Percentiles rank a stretch among this genome's conserved stretches.
Conservation (phyloP, 805 yeast genomes). For the Teunomyces funiuensis region DNA sequence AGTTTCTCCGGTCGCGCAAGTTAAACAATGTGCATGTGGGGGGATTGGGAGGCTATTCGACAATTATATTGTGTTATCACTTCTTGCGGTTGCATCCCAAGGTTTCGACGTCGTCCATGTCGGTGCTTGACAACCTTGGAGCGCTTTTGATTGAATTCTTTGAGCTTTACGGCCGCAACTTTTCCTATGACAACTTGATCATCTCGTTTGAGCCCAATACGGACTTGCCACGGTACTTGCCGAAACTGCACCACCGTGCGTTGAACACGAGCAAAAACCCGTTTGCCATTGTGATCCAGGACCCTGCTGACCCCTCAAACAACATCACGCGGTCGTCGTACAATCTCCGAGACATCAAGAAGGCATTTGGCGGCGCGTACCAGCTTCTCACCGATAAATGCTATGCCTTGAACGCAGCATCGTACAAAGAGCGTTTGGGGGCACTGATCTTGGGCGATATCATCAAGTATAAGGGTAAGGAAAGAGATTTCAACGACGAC, state of each 20-base stretch:
- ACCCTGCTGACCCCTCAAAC: conserved; percentile 81
- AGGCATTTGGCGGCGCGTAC: conserved; percentile 87
- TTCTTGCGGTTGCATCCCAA: conserved; percentile 81
- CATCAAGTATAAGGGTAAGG: conserved; percentile 70
- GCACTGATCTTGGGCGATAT: conserved; percentile 78
- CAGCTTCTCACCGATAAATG: conserved; percentile 74
- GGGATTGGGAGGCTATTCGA: conserved; percentile 92
- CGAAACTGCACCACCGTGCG: conserved; percentile 53
- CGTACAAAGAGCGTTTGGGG: conserved; percentile 66
- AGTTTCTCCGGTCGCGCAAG: conserved; percentile 73
- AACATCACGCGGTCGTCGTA: conserved; percentile 85
- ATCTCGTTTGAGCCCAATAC: conserved; percentile 56
- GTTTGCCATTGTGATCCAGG: conserved; percentile 76
- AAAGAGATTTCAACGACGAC: conserved; percentile 76
- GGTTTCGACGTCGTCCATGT: conserved; percentile 62
- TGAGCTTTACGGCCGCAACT: conserved; percentile 86
- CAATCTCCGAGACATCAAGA: conserved; percentile 74
- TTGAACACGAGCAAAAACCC: conserved; percentile 52
- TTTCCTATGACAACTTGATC: conserved; percentile 79
- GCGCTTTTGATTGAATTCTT: conserved; percentile 86
- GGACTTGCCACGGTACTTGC: conserved; percentile 59
- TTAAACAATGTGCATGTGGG: conserved; percentile 89
- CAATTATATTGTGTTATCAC: conserved; percentile 81
- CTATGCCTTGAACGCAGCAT: conserved; percentile 64
- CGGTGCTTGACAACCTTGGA: conserved; percentile 76